Conservation (phyloP, 2,329 filamentous ascomycete genomes). For the Ambrosiella xylebori region DNA sequence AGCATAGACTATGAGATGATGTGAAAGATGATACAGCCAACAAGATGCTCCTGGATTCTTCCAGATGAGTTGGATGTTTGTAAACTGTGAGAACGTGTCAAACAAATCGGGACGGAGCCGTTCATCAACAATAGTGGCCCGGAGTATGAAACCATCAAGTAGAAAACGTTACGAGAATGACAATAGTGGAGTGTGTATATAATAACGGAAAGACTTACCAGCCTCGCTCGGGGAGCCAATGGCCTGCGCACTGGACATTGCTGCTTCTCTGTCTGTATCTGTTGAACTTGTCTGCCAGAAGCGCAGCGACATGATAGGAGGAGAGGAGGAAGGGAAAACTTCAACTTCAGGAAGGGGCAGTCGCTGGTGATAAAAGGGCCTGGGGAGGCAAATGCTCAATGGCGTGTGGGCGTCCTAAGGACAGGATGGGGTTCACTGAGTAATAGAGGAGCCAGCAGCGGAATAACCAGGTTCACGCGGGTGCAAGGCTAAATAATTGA, state of each 20-base stretch:
- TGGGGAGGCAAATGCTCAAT: background rate
- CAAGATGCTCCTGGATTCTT: no score
- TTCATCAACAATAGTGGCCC: no score
- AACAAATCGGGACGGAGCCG: no score
- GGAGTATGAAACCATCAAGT: no score
- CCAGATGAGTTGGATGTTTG: no score
- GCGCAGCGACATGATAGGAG: constrained; percentile 18
- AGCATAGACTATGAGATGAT: no score
- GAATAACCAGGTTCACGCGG: background rate
- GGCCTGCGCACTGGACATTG: constrained; percentile 11
- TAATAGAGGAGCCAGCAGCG: constrained; percentile 2
- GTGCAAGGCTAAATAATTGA: background rate
- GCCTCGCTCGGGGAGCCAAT: constrained; percentile 13
- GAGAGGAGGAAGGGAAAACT: constrained; percentile 12
- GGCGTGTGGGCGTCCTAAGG: constrained; percentile 1
- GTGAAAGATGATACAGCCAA: no score
- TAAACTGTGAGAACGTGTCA: no score
- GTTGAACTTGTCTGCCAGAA: constrained; percentile 12
- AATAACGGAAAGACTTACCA: constrained; percentile 8
- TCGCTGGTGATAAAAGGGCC: constrained; percentile 10
- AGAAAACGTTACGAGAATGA: no score
- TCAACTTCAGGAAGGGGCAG: constrained; percentile 4
- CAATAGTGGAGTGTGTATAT: background rate
- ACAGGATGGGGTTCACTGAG: constrained; percentile 2
- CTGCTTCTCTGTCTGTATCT: constrained; percentile 7